Evolutionary conservation across 805 yeast species (phyloP).

Genomic region (Candida sakaeoensis): DNA sequence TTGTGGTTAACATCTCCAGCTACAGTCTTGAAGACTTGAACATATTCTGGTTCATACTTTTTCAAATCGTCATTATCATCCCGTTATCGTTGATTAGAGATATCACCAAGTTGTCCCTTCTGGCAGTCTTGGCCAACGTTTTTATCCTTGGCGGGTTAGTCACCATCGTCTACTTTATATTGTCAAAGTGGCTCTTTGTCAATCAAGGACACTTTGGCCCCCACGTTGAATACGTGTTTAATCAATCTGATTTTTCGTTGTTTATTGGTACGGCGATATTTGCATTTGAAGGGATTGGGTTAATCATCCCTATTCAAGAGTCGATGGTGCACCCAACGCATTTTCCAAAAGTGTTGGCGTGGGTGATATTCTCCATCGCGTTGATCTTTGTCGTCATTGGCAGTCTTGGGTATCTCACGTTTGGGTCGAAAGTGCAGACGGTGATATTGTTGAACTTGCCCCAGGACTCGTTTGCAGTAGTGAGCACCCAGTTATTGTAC

Average conservation of each 20-base stretch:
- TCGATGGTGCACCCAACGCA: slow-evolving; percentile 75
- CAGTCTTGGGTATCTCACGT: slow-evolving; percentile 64
- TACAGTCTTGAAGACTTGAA: slow-evolving; percentile 35
- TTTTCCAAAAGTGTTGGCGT: slow-evolving; percentile 60
- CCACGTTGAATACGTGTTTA: slow-evolving; percentile 49
- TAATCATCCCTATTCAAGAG: slow-evolving; percentile 77
- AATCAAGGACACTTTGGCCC: slow-evolving; percentile 36
- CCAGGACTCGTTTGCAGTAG: slow-evolving; percentile 58
- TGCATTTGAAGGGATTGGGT: slow-evolving; percentile 85
- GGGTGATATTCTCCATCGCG: slow-evolving; percentile 63
- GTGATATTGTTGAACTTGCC: slow-evolving; percentile 73
- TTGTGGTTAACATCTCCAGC: slow-evolving; percentile 48
- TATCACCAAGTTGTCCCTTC: slow-evolving; percentile 68
- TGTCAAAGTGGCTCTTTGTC: slow-evolving; percentile 38
- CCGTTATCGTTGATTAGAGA: slow-evolving; percentile 74
- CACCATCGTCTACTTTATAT: slow-evolving; percentile 57
- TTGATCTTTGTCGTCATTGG: slow-evolving; percentile 61
- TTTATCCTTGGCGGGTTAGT: slow-evolving; percentile 64
- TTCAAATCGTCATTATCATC: slow-evolving; percentile 55
- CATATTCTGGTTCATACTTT: slow-evolving; percentile 42
- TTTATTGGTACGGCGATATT: slow-evolving; percentile 82
- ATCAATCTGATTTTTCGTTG: slow-evolving; percentile 57
- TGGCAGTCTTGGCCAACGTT: slow-evolving; percentile 68
- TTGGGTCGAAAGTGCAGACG: slow-evolving; percentile 60
- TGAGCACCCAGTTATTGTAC: slow-evolving; percentile 64